phyloP scores from a whole-genome alignment of 345 rosid species.

The Hibiscus mutabilis region DNA sequence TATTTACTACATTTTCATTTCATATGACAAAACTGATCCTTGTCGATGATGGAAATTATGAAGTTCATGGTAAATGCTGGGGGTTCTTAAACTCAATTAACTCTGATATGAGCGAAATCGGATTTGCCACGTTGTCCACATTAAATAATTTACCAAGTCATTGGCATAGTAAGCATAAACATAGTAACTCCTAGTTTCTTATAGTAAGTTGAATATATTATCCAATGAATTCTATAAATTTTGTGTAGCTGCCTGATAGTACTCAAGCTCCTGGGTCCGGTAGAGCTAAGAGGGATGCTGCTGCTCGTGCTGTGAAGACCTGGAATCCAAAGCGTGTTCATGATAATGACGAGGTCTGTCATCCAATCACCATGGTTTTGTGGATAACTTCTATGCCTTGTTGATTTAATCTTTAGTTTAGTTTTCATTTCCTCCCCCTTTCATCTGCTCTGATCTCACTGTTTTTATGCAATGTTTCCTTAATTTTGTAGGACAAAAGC shows the following conservation, averaged over 20 bases:
- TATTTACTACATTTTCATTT: not conserved
- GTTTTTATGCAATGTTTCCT: not conserved
- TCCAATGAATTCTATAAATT: not conserved
- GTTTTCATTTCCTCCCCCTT: not conserved
- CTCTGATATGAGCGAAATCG: too few relatives aligned
- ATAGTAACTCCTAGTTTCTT: too few relatives aligned
- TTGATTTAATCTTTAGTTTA: not conserved
- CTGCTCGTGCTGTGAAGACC: slow-evolving; percentile 72
- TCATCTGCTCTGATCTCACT: not conserved
- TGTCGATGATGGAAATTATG: not conserved
- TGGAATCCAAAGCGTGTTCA: slow-evolving; percentile 58
- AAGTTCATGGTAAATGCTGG: not conserved
- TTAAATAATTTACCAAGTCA: too few relatives aligned
- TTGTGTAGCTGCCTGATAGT: slow-evolving; percentile 27
- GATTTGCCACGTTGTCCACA: too few relatives aligned
- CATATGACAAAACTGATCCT: not conserved
- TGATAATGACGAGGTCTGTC: slow-evolving; percentile 54
- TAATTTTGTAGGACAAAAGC: slow-evolving; percentile 38
- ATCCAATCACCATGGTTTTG: slow-evolving; percentile 38
- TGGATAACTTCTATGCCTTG: slow-evolving; percentile 7
- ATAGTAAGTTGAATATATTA: not conserved
- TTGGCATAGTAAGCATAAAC: too few relatives aligned
- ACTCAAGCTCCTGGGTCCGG: slow-evolving; percentile 47
- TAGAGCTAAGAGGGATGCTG: slow-evolving; percentile 61
- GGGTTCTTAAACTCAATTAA: not conserved